Conservation (phyloP, 164 flowering plant genomes). For the Stephania cephalantha region DNA sequence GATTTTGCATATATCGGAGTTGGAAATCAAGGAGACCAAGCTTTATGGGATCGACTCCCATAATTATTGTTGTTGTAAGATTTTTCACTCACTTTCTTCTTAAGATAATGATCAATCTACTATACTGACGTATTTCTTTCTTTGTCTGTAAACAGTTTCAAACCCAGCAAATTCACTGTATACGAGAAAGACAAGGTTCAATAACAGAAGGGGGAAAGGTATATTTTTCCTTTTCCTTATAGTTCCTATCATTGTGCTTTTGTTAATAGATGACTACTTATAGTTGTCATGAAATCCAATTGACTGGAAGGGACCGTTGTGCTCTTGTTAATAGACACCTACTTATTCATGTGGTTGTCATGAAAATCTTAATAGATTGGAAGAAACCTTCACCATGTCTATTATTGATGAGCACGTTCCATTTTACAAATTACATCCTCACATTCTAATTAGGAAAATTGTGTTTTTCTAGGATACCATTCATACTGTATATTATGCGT, state of each 20-base stretch:
- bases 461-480: conserved; percentile 61
- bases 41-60: conserved; percentile 80
- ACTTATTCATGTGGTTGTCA: no score
- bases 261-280: no score
- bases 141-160: conserved; percentile 53
- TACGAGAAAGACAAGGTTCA: conserved; percentile 66
- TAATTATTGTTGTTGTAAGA: conserved; percentile 74
- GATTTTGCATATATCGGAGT: conserved; percentile 90
- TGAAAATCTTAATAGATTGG: no score
- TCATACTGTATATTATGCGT: conserved; percentile 72
- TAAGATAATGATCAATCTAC: not conserved
- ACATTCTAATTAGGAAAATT: not conserved
- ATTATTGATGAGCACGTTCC: no score
- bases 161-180: conserved; percentile 88
- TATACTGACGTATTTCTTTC: conserved; percentile 1
- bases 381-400: no score
- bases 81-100: not conserved
- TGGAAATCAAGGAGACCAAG: conserved; percentile 77
- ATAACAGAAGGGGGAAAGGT: conserved; percentile 92
- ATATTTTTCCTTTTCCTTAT: not conserved
- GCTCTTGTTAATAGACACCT: no score
- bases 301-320: no score
- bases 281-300: no score
- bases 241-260: not conserved
- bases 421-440: no score